These are phyloP conservation scores for Leptodontidium sp. DNA, from an alignment of 2,329 filamentous ascomycete genomes.

Conservation along the genomic window DNA sequence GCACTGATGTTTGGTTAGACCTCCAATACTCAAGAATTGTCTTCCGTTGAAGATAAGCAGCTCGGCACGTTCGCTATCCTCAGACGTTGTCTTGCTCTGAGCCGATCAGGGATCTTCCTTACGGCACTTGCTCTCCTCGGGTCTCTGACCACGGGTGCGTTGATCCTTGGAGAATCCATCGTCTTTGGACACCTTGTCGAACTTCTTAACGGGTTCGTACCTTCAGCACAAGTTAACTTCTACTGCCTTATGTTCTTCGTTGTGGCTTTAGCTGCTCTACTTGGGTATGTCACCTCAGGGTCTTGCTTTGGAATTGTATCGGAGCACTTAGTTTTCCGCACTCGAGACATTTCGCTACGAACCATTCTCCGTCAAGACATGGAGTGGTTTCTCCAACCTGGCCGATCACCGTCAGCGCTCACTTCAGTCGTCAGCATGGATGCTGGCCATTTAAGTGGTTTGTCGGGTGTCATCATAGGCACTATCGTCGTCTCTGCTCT, in stretches of 20 bases:
- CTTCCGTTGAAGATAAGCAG: background rate
- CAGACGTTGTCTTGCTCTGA: conserved; percentile 44
- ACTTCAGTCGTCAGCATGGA: conserved; percentile 76
- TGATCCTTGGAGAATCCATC: conserved; percentile 61
- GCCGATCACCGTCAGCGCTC: conserved; percentile 66
- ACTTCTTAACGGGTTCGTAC: conserved; percentile 52
- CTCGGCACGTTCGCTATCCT: conserved; percentile 36
- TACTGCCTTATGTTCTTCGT: conserved; percentile 57
- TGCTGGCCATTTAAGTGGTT: conserved; percentile 69
- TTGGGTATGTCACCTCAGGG: conserved; percentile 67
- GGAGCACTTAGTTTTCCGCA: conserved; percentile 70
- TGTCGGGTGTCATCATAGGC: conserved; percentile 76
- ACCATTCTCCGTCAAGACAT: conserved; percentile 72
- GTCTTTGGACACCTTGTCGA: conserved; percentile 62
- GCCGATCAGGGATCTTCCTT: conserved; percentile 50
- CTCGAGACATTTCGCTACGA: conserved; percentile 70
- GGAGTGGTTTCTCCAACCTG: conserved; percentile 74
- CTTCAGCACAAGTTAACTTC: conserved; percentile 44
- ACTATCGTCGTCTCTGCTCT: conserved; percentile 73
- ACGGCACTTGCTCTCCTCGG: conserved; percentile 35
- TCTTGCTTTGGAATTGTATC: conserved; percentile 62
- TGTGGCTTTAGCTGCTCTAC: conserved; percentile 62
- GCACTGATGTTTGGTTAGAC: background rate
- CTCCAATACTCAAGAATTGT: background rate
- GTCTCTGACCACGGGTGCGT: conserved; percentile 55